phyloP scores from a whole-genome alignment of 2,329 filamentous ascomycete genomes.

The Paraphoma chrysanthemicola region DNA sequence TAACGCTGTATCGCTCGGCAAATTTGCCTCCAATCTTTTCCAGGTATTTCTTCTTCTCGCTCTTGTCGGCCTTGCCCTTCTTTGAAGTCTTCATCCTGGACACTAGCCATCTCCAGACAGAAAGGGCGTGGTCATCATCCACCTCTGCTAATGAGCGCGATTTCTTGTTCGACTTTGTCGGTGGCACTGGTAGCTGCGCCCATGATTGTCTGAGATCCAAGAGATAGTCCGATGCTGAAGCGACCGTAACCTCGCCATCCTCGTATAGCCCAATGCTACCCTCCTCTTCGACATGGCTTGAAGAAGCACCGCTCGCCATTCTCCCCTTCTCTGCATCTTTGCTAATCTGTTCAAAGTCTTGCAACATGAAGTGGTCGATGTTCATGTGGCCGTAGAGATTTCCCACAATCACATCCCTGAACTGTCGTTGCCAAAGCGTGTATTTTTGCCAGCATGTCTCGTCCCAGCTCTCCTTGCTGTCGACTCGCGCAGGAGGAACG shows the following conservation, averaged over 20 bases:
- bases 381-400: slow-evolving; percentile 96
- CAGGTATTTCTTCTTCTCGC: slow-evolving; percentile 63
- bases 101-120: slow-evolving; percentile 28
- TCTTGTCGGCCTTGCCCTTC: slow-evolving; percentile 32
- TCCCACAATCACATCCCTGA: slow-evolving; percentile 84
- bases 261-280: slow-evolving; percentile 32
- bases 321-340: slow-evolving; percentile 58
- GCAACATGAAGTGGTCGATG: slow-evolving; percentile 93
- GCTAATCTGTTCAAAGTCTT: slow-evolving; percentile 80
- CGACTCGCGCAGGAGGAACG: slow-evolving; percentile 86
- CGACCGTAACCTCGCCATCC: slow-evolving; percentile 63
- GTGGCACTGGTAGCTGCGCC: slow-evolving; percentile 70
- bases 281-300: slow-evolving; percentile 20
- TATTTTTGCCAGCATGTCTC: slow-evolving; percentile 99
- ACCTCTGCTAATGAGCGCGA: slow-evolving; percentile 15
- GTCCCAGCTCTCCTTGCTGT: slow-evolving; percentile 88
- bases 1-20: slow-evolving; percentile 84
- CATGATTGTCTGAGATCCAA: slow-evolving; percentile 78
- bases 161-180: slow-evolving; percentile 24
- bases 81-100: slow-evolving; percentile 18
- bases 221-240: slow-evolving; percentile 80
- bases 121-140: slow-evolving; percentile 23
- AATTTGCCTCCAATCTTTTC: slow-evolving; percentile 78
- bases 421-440: slow-evolving; percentile 86
- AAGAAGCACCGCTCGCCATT: slow-evolving; percentile 43